phyloP scores from a whole-genome alignment of 768 basidiomycete species.

The Kwoniella heveanensis region DNA sequence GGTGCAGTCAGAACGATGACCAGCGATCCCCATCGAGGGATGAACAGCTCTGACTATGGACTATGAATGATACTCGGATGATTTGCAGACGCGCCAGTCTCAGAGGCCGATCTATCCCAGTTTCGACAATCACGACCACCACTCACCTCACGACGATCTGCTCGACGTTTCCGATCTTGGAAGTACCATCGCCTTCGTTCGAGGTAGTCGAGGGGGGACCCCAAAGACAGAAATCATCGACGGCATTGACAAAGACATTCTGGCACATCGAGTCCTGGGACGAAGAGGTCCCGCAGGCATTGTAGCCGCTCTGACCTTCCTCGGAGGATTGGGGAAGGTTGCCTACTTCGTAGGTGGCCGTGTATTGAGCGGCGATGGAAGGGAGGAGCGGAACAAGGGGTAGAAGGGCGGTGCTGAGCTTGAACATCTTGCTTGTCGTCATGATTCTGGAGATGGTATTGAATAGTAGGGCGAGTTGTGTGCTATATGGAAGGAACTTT shows the following conservation, averaged over 20 bases:
- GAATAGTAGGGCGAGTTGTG: background rate
- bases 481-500: background rate
- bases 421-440: constrained; percentile 12
- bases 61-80: too few relatives aligned
- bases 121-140: too few relatives aligned
- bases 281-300: constrained; percentile 64
- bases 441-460: background rate
- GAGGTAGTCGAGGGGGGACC: constrained; percentile 42
- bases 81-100: too few relatives aligned
- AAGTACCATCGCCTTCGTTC: constrained; percentile 57
- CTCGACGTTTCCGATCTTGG: constrained; percentile 55
- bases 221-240: constrained; percentile 55
- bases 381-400: constrained; percentile 34
- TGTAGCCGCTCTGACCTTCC: constrained; percentile 66
- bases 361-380: constrained; percentile 44
- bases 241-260: constrained; percentile 48
- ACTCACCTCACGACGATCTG: constrained; percentile 45
- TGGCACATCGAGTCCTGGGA: constrained; percentile 69
- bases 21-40: too few relatives aligned
- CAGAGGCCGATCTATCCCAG: too few relatives aligned
- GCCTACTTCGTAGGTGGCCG: constrained; percentile 47
- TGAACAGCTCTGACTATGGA: too few relatives aligned
- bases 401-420: constrained; percentile 12
- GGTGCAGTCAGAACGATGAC: too few relatives aligned
- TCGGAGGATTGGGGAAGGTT: constrained; percentile 56